Evolutionary conservation across 1,284 basidiomycete species (phyloP).

Genomic region (Papiliotrema laurentii): DNA sequence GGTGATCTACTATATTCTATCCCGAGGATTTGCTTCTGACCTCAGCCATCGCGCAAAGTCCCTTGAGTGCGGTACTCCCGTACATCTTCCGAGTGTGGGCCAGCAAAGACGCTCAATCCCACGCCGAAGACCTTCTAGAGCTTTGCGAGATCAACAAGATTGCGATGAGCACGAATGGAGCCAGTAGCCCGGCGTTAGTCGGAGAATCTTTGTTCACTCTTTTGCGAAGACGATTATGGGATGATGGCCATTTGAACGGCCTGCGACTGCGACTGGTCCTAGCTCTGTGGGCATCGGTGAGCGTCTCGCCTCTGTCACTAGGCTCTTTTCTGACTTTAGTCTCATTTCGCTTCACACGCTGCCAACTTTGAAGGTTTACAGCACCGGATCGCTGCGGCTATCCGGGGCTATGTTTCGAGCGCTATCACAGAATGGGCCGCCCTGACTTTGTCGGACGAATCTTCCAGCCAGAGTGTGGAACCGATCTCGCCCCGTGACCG

Average conservation of each 20-base stretch:
- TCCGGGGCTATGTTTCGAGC: no score
- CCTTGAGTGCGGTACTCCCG: constrained; percentile 6
- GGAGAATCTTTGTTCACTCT: no score
- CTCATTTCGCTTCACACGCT: not conserved
- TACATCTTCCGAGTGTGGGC: constrained; percentile 4
- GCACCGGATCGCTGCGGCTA: no score
- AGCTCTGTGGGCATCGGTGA: constrained; percentile 15
- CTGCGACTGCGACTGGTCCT: constrained; percentile 15
- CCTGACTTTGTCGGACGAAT: no score
- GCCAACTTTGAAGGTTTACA: no score
- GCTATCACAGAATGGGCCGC: no score
- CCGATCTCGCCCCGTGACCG: no score
- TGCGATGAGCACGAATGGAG: no score
- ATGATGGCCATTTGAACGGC: constrained; percentile 8
- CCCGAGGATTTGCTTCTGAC: not conserved
- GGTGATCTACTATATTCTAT: constrained; percentile 10
- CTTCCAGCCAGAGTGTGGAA: no score
- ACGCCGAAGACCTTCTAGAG: constrained; percentile 5
- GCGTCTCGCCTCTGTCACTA: not conserved
- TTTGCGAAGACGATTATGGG: no score
- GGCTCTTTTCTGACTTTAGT: not conserved
- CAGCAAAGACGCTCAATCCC: not conserved
- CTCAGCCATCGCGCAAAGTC: constrained; percentile 1
- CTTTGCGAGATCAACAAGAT: no score
- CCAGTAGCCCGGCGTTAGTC: no score